Base-by-base conservation (phyloP, 176 grass and related monocot species). In the Carex parvula region DNA sequence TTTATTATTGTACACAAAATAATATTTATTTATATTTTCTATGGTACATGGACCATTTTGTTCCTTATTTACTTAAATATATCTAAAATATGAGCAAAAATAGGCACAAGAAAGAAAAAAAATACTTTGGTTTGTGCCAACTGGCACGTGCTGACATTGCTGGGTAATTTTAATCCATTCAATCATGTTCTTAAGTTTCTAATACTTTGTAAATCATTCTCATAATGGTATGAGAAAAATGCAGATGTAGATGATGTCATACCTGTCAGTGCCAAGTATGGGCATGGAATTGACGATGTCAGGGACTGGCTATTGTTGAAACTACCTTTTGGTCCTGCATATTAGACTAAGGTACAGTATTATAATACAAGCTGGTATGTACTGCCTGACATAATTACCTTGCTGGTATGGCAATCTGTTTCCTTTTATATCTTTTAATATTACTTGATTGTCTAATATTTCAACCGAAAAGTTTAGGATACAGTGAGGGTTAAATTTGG, bases 221-320 rank as follows among this genome's bases (percentile, higher is more conserved):
- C 60, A 33, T 86, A 98, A 89, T 98, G 96, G 92, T 98, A 98
- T 56, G 61, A 93, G 84, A 98, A 95, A 12, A 91, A 91, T 65
- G 89, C 91, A 2, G 63, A 91, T 88, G 96, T 85, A 64, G 96
- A 98, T 63, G 96, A 95, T 58, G 89, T 95, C 52, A 98, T 98
- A 94, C 93, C 96, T 62, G 88, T 98, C 85, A 98, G 96, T 90
- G 96, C 96, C 53, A 98, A 98, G 90, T 95, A 90, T 92, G 93
- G 88, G 62, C 86, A 88, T 53, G 96, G 92, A 82, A 85, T 95
- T 8, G 89, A 92, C 82, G 92, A 95, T 92, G 92, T 98, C 75
- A 91, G 90, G 87, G 91, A 98, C 12, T 98, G 95, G 95, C 89
- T 98, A 90, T 72, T 98, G 71, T 94, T 91, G 72, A 98, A 98